phyloP scores from a whole-genome alignment of 1,284 basidiomycete species.

The Rhodotorula glutinis region DNA sequence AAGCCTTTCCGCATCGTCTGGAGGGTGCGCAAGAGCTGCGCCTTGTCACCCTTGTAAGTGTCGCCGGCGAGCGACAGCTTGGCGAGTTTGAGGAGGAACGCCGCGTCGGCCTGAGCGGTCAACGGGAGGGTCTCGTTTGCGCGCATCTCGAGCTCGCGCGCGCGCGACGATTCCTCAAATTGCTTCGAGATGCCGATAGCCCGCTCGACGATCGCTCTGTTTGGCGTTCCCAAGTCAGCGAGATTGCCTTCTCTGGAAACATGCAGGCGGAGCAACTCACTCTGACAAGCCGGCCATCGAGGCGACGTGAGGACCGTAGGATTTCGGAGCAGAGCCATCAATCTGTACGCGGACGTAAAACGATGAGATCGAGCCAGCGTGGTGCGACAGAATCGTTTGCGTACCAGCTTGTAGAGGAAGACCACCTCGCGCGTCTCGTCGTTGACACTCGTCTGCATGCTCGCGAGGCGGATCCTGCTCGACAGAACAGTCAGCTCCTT shows the following conservation, averaged over 20 bases:
- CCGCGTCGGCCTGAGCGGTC: constrained; percentile 79
- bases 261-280: constrained; percentile 54
- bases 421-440: constrained; percentile 82
- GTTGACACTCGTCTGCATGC: constrained; percentile 89
- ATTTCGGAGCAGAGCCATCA: constrained; percentile 42
- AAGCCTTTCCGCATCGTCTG: constrained; percentile 13
- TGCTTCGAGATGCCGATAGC: constrained; percentile 81
- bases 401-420: constrained; percentile 88
- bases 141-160: constrained; percentile 63
- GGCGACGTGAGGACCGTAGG: constrained; percentile 43
- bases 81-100: constrained; percentile 56
- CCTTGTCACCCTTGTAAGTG: constrained; percentile 1
- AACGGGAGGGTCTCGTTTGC: constrained; percentile 63
- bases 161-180: constrained; percentile 65
- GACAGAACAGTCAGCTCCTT: background rate
- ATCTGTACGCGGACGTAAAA: constrained; percentile 14
- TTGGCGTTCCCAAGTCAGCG: constrained; percentile 46
- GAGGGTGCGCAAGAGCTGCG: constrained; percentile 25
- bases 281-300: constrained; percentile 41
- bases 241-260: constrained; percentile 52
- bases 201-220: constrained; percentile 63
- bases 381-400: constrained; percentile 59
- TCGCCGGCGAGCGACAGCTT: constrained; percentile 3
- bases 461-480: constrained; percentile 79
- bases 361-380: background rate